Base-by-base conservation (phyloP, 352 stramenopile genomes). In the Plasmopara muralis region DNA sequence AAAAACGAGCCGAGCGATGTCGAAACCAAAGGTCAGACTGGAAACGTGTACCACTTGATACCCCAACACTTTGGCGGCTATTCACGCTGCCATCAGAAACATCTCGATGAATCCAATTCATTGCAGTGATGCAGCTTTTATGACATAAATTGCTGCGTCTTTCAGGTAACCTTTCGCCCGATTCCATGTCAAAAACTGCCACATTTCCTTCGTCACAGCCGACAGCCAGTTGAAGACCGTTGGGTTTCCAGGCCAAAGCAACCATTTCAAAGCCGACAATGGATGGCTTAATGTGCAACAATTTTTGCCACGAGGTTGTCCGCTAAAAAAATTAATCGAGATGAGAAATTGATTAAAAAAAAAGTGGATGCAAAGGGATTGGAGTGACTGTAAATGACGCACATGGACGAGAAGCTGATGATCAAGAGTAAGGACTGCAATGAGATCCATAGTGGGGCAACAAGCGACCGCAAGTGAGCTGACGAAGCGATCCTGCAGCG, bases 391-490 rank as follows among this genome's bases (percentile, higher is more conserved):
- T 18, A 9, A 18, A 18, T 35, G 30, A 78, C 78, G 50, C 53
- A 93, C 82, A 47, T 89, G 75, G 14, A 93, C 76, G 41, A 87
- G 50, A 5, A 90, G 67, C 31, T 91, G 70, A 31, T 74, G 63
- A 46, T 91, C 83, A 9, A 65, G 61, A 7, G 77, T 89, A 34
- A 91, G 53, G 12, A 90, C 55, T 2, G 80, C 82, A 28, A 93
- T 45, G 20, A 90, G 66, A 54, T 91, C 83, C 83, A 93, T 93
- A 8, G 74, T 82, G 9, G 82, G 76, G 25, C 82, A 89, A 45
- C 77, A 89, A 10, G 49, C 56, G 2, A 93, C 52, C 0, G 55
- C 57, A 13, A 65, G 49, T 12, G 79, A 78, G 42, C 61, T 65
- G 54, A 83, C 70, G 38, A 70, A 86, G 49, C 86, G 84, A 6